These are phyloP conservation scores for Camellia japonica DNA, from an alignment of 148 eudicot genomes.

Conservation along the genomic window DNA sequence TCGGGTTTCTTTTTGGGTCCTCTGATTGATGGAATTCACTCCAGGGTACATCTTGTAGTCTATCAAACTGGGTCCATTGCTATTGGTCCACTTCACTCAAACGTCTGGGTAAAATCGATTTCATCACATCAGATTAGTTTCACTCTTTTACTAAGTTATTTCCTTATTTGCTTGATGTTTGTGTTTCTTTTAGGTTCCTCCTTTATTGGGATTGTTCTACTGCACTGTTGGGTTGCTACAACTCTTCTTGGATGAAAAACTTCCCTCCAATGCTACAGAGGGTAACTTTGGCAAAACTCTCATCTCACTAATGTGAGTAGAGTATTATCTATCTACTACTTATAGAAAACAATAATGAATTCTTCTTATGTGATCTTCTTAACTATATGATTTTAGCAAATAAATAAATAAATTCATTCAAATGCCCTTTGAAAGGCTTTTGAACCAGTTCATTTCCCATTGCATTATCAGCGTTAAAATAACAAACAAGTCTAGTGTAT, in stretches of 20 bases:
- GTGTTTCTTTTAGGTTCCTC: conserved; percentile 52
- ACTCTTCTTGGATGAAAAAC: conserved; percentile 57
- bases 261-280: conserved; percentile 18
- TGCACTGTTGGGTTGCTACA: conserved; percentile 64
- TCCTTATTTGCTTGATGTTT: too few species aligned
- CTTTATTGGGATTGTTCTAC: conserved; percentile 74
- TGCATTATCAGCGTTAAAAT: too few species aligned
- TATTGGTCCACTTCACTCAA: conserved; percentile 80
- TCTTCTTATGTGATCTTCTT: neutral
- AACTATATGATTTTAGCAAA: too few species aligned
- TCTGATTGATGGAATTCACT: conserved; percentile 73
- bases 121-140: too few species aligned
- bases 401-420: too few species aligned
- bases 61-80: conserved; percentile 71
- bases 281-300: conserved; percentile 41
- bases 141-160: too few species aligned
- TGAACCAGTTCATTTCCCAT: too few species aligned
- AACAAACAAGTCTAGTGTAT: too few species aligned
- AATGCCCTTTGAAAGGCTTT: neutral
- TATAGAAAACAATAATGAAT: neutral
- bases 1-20: conserved; percentile 75
- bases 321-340: neutral
- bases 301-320: conserved; percentile 56
- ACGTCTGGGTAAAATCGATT: conserved; percentile 54
- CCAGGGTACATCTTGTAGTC: conserved; percentile 63